Conservation (phyloP, 805 yeast genomes). For the Hanseniaspora singularis region DNA sequence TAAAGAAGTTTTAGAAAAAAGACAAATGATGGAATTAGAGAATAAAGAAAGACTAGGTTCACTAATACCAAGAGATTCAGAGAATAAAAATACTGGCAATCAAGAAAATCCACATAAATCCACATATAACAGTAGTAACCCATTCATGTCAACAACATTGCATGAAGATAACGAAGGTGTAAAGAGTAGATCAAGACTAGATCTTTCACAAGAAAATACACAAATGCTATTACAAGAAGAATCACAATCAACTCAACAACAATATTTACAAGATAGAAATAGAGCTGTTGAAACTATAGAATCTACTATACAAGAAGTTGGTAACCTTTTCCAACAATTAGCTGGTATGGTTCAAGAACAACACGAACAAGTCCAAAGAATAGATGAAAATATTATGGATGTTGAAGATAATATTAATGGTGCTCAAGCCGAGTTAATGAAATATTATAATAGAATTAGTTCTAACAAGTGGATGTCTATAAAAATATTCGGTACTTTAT, state of each 20-base stretch:
- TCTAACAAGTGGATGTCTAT: slow-evolving; percentile 87
- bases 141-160: slow-evolving; percentile 30
- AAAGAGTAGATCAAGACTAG: neutral
- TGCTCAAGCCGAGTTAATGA: slow-evolving; percentile 85
- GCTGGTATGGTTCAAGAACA: slow-evolving; percentile 98
- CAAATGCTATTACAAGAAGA: slow-evolving; percentile 77
- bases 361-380: slow-evolving; percentile 89
- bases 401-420: slow-evolving; percentile 79
- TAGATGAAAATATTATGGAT: slow-evolving; percentile 90
- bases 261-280: slow-evolving; percentile 72
- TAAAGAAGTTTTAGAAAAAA: slow-evolving; percentile 72
- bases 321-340: slow-evolving; percentile 82
- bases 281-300: slow-evolving; percentile 93
- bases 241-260: slow-evolving; percentile 33
- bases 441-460: slow-evolving; percentile 76
- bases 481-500: slow-evolving; percentile 76
- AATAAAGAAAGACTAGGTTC: slow-evolving; percentile 75
- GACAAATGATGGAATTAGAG: slow-evolving; percentile 74
- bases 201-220: slow-evolving; percentile 69
- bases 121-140: slow-evolving; percentile 30
- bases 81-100: neutral
- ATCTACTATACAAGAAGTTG: slow-evolving; percentile 93
- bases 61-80: slow-evolving; percentile 35
- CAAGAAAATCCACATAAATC: slow-evolving; percentile 15
- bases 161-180: slow-evolving; percentile 21